phyloP scores from a whole-genome alignment of 495 filamentous ascomycete genomes.

The Cudoniella acicularis region DNA sequence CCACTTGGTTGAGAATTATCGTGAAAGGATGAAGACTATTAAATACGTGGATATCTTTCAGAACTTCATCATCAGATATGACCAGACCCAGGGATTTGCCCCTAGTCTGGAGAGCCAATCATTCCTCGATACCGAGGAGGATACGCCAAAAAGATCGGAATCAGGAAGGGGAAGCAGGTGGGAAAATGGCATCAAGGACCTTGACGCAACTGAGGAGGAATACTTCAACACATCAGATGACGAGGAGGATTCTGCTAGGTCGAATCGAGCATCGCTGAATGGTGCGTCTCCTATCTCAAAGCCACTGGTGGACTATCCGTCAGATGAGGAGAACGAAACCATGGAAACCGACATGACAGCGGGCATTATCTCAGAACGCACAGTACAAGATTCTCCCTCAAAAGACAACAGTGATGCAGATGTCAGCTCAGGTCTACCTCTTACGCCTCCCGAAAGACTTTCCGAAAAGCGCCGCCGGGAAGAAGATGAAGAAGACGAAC shows the following conservation, averaged over 20 bases:
- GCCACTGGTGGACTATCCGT: conserved; percentile 85
- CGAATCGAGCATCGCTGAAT: conserved; percentile 30
- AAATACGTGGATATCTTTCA: conserved; percentile 86
- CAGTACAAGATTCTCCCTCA: not conserved
- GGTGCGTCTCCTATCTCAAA: conserved; percentile 57
- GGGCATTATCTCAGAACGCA: conserved; percentile 10
- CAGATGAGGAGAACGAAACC: conserved; percentile 71
- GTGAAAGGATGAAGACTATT: conserved; percentile 73
- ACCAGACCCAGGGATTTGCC: conserved; percentile 71
- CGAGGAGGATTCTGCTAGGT: conserved; percentile 60
- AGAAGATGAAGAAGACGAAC: conserved; percentile 80
- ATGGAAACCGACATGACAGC: conserved; percentile 27
- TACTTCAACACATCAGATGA: conserved; percentile 93
- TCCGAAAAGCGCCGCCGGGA: conserved; percentile 88
- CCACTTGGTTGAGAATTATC: conserved; percentile 86
- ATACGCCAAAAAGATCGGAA: conserved; percentile 47
- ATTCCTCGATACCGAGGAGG: conserved; percentile 44
- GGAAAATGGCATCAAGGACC: conserved; percentile 67
- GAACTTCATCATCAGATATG: conserved; percentile 70
- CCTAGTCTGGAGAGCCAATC: conserved; percentile 48
- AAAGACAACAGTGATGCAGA: not conserved
- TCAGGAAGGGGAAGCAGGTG: conserved; percentile 64
- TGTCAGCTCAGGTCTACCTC: not conserved
- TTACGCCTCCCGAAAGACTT: conserved; percentile 67
- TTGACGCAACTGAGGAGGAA: conserved; percentile 84